These are phyloP conservation scores for Apiotrichum porosum DNA, from an alignment of 1,284 basidiomycete species.

Conservation along the genomic window DNA sequence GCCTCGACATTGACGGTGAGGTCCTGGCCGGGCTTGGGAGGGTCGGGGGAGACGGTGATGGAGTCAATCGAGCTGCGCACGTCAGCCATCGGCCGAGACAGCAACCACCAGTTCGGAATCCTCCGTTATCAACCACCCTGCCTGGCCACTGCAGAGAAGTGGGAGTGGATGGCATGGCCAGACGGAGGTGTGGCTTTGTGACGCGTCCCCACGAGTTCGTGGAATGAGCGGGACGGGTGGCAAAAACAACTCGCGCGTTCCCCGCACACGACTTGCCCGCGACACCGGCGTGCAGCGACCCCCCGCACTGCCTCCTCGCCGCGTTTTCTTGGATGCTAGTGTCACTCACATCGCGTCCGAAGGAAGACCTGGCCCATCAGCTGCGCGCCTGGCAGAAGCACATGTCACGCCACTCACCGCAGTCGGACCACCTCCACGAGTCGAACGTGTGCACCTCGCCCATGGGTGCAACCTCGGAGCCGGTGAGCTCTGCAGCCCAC, in stretches of 20 bases:
- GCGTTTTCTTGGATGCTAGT: no score
- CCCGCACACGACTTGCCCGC: no score
- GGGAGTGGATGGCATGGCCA: background rate
- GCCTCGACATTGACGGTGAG: conserved; percentile 74
- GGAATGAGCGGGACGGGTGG: no score
- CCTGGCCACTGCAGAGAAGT: no score
- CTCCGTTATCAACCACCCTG: no score
- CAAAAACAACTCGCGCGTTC: no score
- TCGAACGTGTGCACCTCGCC: conserved; percentile 38
- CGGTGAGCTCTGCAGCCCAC: conserved; percentile 30
- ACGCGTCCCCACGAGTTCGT: no score
- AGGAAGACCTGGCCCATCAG: conserved; percentile 35
- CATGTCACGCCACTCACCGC: conserved; percentile 33
- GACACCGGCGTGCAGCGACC: no score
- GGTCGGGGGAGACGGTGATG: conserved; percentile 69
- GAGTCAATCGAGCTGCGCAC: conserved; percentile 55
- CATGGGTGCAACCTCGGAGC: conserved; percentile 5
- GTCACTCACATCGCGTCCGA: conserved; percentile 44
- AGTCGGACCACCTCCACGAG: conserved; percentile 47
- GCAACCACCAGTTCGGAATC: no score
- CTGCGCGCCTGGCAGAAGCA: background rate
- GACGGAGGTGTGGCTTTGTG: no score
- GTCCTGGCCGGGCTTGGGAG: conserved; percentile 73
- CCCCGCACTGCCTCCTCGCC: no score
- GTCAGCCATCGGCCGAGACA: no score